Evolutionary conservation across 2,329 filamentous ascomycete genomes (phyloP), one percentile per base, ranked within the genome.

Genomic region (Clonostachys rhizophaga): DNA sequence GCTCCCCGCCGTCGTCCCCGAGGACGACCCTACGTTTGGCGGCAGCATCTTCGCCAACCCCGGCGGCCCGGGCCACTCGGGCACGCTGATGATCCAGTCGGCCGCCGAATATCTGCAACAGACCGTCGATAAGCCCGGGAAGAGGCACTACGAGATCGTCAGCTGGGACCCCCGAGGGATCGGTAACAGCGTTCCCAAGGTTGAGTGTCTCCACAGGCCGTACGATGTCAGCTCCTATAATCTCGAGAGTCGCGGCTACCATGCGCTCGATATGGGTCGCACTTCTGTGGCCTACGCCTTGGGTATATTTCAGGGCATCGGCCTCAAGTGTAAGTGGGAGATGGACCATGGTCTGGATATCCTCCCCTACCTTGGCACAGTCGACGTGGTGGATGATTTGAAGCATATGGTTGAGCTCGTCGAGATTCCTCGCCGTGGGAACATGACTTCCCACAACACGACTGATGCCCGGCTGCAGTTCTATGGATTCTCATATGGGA

Each of bases 401-500:
- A 58, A 73, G 3, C 65, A 66, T 48, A 70, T 73, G 34, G 55
- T 70, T 16, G 70, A 61, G 48, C 52, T 69, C 17, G 64, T 67
- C 13, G 66, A 70, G 51, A 52, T 64, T 35, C 54, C 56, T 33
- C 35, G 37, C 11, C 53, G 53, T 11, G 51, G 45, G 12, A 42
- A 47, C 14, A 41, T 20, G 17, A 40, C 17, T 3, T 13, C 16
- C n/a, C 11, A 49, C 18, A 16, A 35, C 18, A 30, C 43, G 48
- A 34, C 42, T 43, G 33, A 14, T 5, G 48, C 57, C 4, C 53
- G 59, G 12, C 52, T 78, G 30, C 70, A 71, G 52, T 79, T 75
- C 52, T 69, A 72, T 61, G 74, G 75, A 0, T 69, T 78, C 45
- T 76, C 72, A 6, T 79, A 79, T n/a, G 63, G 65, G 13, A 65